Evolutionary conservation across 2,329 filamentous ascomycete species (phyloP).

Genomic region (Didymella keratinophila): DNA sequence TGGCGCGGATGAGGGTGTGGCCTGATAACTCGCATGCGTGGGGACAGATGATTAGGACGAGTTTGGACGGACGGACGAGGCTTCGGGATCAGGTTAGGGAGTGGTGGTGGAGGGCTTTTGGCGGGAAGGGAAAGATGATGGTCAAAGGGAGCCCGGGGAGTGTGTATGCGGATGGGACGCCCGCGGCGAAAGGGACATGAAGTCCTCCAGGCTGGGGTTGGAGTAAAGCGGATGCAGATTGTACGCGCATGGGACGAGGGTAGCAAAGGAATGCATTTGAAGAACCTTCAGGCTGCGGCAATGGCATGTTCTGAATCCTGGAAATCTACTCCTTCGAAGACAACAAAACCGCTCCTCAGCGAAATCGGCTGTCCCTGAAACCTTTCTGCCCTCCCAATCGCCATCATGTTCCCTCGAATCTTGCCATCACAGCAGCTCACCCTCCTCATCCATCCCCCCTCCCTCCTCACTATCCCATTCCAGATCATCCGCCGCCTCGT

Average conservation of each 20-base stretch:
- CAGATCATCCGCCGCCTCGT: constrained; percentile 59
- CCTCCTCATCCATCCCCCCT: constrained; percentile 64
- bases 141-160: background rate
- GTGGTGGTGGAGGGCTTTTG: background rate
- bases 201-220: too few relatives aligned
- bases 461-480: constrained; percentile 63
- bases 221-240: too few relatives aligned
- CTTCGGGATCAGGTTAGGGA: background rate
- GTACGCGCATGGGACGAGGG: too few relatives aligned
- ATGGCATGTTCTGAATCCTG: too few relatives aligned
- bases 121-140: background rate
- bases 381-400: too few relatives aligned
- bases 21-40: constrained; percentile 7
- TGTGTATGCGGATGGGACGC: background rate
- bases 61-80: background rate
- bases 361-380: too few relatives aligned
- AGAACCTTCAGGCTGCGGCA: too few relatives aligned
- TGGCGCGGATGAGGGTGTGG: constrained; percentile 29
- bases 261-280: too few relatives aligned
- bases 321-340: too few relatives aligned
- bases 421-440: constrained; percentile 50
- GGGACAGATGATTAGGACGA: background rate
- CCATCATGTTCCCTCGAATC: too few relatives aligned
- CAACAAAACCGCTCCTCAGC: too few relatives aligned
- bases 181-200: background rate